Evolutionary conservation across 495 filamentous ascomycete species (phyloP).

Genomic region (Aspergillus biplanus): DNA sequence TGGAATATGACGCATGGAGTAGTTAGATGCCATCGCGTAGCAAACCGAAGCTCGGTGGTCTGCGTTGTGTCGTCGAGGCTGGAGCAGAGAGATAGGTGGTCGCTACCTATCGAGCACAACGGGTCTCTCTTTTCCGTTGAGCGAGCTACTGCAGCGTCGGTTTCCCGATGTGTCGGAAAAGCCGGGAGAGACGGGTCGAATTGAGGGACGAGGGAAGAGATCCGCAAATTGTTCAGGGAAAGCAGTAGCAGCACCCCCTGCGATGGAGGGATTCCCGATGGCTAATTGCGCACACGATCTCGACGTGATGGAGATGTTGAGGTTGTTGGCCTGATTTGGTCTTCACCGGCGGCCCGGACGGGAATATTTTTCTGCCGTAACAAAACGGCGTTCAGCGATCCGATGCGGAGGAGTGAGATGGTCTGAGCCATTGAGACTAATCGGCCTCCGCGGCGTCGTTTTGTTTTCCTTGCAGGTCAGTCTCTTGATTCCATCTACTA

Average conservation of each 20-base stretch:
- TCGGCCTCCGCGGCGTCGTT: conserved; percentile 3
- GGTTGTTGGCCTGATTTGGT: conserved; percentile 39
- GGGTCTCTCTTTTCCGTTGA: neutral
- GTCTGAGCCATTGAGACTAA: conserved; percentile 2
- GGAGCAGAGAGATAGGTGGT: neutral
- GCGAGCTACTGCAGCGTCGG: neutral
- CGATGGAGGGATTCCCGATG: conserved; percentile 20
- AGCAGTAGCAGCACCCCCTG: conserved; percentile 33
- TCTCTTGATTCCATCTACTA: neutral
- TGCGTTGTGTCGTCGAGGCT: neutral
- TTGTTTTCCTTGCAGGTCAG: neutral
- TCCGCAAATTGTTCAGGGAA: conserved; percentile 26
- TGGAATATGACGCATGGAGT: conserved; percentile 41
- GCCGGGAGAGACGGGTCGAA: conserved; percentile 25
- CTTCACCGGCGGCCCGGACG: conserved; percentile 51
- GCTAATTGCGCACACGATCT: conserved; percentile 14
- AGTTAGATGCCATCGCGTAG: conserved; percentile 43
- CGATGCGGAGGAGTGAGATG: neutral
- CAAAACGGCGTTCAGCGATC: conserved; percentile 23
- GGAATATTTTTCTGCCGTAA: conserved; percentile 54
- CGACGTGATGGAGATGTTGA: conserved; percentile 39
- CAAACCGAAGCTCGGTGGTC: conserved; percentile 5
- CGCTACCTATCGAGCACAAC: neutral
- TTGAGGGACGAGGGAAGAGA: conserved; percentile 29
- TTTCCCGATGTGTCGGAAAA: conserved; percentile 4